phyloP scores from a whole-genome alignment of 192 early-diverging fungal genomes.

The Thamnidium elegans region DNA sequence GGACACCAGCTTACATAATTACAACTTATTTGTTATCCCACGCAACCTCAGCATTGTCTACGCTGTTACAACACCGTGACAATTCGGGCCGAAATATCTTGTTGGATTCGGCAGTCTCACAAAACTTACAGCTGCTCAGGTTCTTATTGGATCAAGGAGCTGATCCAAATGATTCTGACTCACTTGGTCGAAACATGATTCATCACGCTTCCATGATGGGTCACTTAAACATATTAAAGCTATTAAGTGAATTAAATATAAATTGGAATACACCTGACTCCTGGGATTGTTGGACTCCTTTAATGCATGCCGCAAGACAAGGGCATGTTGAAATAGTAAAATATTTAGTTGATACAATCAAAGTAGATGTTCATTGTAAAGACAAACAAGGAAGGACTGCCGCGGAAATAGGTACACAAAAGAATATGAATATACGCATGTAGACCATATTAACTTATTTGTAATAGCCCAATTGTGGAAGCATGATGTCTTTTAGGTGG shows the following conservation, averaged over 20 bases:
- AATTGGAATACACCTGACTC: slow-evolving; percentile 30
- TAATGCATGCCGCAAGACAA: slow-evolving; percentile 40
- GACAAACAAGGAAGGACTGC: slow-evolving; percentile 37
- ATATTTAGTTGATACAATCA: slow-evolving; percentile 21
- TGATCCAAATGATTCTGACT: slow-evolving; percentile 28
- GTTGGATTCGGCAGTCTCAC: slow-evolving; percentile 31
- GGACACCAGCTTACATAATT: slow-evolving; percentile 5
- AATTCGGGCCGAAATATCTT: slow-evolving; percentile 37
- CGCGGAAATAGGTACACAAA: slow-evolving; percentile 34
- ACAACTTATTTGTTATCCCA: slow-evolving; percentile 20
- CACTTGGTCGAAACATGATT: slow-evolving; percentile 32
- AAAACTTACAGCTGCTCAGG: slow-evolving; percentile 26
- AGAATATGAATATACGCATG: not conserved
- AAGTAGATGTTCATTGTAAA: slow-evolving; percentile 8
- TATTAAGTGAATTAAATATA: slow-evolving; percentile 10
- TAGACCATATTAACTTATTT: slow-evolving; percentile 1
- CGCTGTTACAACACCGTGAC: slow-evolving; percentile 29
- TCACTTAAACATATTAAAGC: slow-evolving; percentile 17
- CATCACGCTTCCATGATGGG: slow-evolving; percentile 45
- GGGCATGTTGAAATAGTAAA: slow-evolving; percentile 20
- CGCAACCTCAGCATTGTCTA: not conserved
- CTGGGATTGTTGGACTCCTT: slow-evolving; percentile 45
- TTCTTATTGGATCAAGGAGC: slow-evolving; percentile 23
- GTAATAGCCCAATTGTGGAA: slow-evolving; percentile 20
- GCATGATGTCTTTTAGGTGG: not conserved